Percentiles rank a stretch among this genome's conserved stretches.
Conservation (phyloP, 495 filamentous ascomycete genomes). For the Penicillium crystallinum region DNA sequence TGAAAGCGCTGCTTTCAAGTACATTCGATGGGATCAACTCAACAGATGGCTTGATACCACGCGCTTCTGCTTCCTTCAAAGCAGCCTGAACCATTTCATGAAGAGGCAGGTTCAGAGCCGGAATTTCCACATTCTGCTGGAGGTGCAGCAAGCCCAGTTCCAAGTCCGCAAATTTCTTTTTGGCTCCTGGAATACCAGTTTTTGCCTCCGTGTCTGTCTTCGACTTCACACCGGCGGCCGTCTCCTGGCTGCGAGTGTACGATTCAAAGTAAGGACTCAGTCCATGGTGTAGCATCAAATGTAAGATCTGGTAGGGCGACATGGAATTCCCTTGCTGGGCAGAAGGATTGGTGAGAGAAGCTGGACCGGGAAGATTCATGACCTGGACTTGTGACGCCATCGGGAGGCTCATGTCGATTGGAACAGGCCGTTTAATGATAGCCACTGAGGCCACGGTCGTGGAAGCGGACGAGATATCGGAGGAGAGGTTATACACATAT, state of each 20-base stretch:
- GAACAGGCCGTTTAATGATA: constrained; percentile 80
- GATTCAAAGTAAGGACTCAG: constrained; percentile 95
- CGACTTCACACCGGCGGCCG: constrained; percentile 55
- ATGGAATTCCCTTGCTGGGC: constrained; percentile 62
- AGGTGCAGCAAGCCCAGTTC: constrained; percentile 84
- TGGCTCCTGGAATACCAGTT: constrained; percentile 92
- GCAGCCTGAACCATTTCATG: constrained; percentile 83
- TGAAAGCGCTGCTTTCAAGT: constrained; percentile 78
- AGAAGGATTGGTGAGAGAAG: constrained; percentile 55
- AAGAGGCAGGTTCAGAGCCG: constrained; percentile 76
- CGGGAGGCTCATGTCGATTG: constrained; percentile 74
- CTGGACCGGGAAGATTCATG: constrained; percentile 80
- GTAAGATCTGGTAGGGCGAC: constrained; percentile 87
- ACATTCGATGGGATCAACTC: constrained; percentile 69
- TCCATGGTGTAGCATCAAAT: constrained; percentile 80
- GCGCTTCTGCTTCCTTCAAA: constrained; percentile 64
- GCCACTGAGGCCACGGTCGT: constrained; percentile 79
- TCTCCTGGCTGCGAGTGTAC: constrained; percentile 78
- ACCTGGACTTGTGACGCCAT: constrained; percentile 84
- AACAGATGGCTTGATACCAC: constrained; percentile 59
- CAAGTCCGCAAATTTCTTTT: constrained; percentile 91
- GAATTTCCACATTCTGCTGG: constrained; percentile 97
- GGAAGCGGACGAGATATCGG: constrained; percentile 72
- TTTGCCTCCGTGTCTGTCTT: constrained; percentile 80
- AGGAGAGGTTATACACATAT: constrained; percentile 72